Conservation (phyloP, 2,329 filamentous ascomycete genomes). For the Salinomyces thailandicus region DNA sequence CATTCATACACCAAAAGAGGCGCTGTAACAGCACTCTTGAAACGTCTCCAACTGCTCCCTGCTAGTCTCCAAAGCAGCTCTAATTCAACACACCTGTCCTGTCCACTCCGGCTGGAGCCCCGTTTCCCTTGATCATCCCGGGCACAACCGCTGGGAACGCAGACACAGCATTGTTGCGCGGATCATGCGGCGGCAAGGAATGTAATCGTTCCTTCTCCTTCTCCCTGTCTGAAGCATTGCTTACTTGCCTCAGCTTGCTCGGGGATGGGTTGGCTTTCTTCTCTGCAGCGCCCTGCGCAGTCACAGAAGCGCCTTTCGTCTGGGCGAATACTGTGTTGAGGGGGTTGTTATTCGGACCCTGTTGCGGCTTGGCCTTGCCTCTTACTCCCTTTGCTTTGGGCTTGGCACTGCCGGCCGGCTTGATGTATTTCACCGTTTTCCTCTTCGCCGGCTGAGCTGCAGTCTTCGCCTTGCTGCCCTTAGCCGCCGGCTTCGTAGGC, state of each 20-base stretch:
- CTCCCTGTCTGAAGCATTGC: conserved; percentile 10
- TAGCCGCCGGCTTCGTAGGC: conserved; percentile 8
- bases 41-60: too few relatives aligned
- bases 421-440: conserved; percentile 17
- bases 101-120: too few relatives aligned
- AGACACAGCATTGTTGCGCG: background rate
- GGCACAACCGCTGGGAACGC: too few relatives aligned
- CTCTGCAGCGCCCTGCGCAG: conserved; percentile 8
- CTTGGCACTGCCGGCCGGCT: conserved; percentile 12
- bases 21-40: too few relatives aligned
- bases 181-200: background rate
- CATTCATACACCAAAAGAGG: too few relatives aligned
- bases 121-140: too few relatives aligned
- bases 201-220: background rate
- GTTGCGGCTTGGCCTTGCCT: conserved; percentile 5
- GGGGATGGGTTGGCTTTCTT: conserved; percentile 11
- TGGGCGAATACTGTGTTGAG: conserved; percentile 6
- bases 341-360: conserved; percentile 8
- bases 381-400: conserved; percentile 6
- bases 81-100: too few relatives aligned
- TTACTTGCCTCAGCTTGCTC: conserved; percentile 22
- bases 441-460: conserved; percentile 14
- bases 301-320: conserved; percentile 15
- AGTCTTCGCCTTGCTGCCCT: conserved; percentile 6
- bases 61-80: too few relatives aligned